A percentile compares a stretch with the other conserved stretches of the same genome.
phyloP scores from a whole-genome alignment of 2,329 filamentous ascomycete genomes.

The Tolypocladium sp. region DNA sequence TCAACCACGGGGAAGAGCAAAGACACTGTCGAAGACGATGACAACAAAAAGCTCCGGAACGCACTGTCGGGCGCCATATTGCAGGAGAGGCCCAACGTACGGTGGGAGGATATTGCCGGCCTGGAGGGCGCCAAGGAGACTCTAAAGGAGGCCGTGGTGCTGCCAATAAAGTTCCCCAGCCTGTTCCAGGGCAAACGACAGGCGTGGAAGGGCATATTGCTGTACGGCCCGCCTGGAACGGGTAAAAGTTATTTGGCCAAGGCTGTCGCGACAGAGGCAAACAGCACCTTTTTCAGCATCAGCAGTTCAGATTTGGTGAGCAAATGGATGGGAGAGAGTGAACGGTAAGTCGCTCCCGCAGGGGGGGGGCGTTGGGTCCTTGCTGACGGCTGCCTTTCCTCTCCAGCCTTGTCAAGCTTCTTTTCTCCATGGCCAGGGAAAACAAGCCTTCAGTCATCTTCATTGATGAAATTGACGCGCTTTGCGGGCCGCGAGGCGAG shows the following conservation, averaged over 20 bases:
- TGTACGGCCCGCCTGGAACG: slow-evolving; percentile 93
- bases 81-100: slow-evolving; percentile 90
- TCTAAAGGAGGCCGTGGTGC: slow-evolving; percentile 91
- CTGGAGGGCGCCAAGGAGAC: slow-evolving; percentile 92
- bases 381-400: slow-evolving; percentile 10
- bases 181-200: slow-evolving; percentile 93
- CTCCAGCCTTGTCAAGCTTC: slow-evolving; percentile 78
- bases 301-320: slow-evolving; percentile 95
- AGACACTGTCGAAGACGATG: slow-evolving; percentile 70
- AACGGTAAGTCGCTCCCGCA: slow-evolving; percentile 52
- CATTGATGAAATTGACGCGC: slow-evolving; percentile 94
- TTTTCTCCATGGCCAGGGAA: slow-evolving; percentile 96
- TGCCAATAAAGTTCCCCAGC: slow-evolving; percentile 97
- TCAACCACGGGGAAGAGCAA: slow-evolving; percentile 51
- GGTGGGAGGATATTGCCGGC: slow-evolving; percentile 97
- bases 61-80: slow-evolving; percentile 88
- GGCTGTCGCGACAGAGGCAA: slow-evolving; percentile 94
- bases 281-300: slow-evolving; percentile 98
- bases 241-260: slow-evolving; percentile 98
- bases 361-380: too few species aligned
- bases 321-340: slow-evolving; percentile 99
- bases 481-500: slow-evolving; percentile 86
- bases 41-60: slow-evolving; percentile 89
- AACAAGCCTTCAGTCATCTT: slow-evolving; percentile 98
- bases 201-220: slow-evolving; percentile 94